Evolutionary conservation across 73 alveolate species (phyloP), one percentile per base, ranked within the genome.

Genomic region (Paramecium sexaurelia): DNA sequence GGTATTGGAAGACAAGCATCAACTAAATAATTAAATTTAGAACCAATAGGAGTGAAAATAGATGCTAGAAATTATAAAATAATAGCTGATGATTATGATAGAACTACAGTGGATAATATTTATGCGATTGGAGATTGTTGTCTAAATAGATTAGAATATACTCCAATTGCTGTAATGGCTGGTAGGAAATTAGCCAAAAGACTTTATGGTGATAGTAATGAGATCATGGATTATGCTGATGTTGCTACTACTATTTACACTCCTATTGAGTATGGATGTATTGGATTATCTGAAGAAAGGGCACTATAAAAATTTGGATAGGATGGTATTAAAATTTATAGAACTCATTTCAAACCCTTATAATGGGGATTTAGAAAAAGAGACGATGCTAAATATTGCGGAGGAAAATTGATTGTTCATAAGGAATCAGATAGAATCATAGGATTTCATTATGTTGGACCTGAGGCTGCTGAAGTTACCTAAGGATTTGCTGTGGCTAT

Each of bases 401-500:
- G 94, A 56, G 97, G 97, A 43, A 97, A 98, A 84, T 94, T 97
- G 40, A 69, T 97, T 6, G 99, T 94, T 20, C 93, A 97, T 85
- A 88, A 69, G 17, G 86, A 88, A 29, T 86, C 95, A 61, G 97
- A 94, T 41, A 92, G 95, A 93, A 99, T 98, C n/a, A 94, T 98
- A 6, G 99, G 99, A 32, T 93, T 98, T 95, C 99, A 98, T 92
- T 94, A 95, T 89, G 96, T 98, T 26, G 97, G 99, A 6, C 99
- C 99, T 29, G 95, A 98, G 71, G 99, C 99, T 7, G 99, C 99
- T 37, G 99, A 98, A 86, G 98, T 98, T 43, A 97, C 99, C 19
- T 99, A 98, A 96, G 99, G 99, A 73, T 92, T 97, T 82, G 98
- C 98, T 2, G 97, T 97, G 17, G 99, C 99, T 39, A 96, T 98